Conservation (phyloP, 2,329 filamentous ascomycete species). For the Ceratocystis huliohia region DNA sequence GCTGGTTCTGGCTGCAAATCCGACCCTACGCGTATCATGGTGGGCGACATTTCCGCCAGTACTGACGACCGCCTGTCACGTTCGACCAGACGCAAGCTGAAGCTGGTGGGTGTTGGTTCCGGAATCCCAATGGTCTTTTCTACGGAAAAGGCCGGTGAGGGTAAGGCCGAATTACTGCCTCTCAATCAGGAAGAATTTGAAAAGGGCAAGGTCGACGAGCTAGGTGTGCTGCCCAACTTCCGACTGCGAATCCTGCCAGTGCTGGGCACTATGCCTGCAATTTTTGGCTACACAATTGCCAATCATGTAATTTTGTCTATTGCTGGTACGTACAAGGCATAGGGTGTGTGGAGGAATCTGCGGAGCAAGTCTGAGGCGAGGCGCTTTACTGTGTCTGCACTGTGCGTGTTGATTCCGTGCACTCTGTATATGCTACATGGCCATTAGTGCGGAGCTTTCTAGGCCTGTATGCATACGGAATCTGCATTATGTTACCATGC, state of each 20-base stretch:
- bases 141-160: constrained; percentile 75
- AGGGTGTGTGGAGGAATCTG: not conserved
- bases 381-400: not conserved
- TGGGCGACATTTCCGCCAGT: constrained; percentile 80
- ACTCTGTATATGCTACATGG: not conserved
- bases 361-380: no score
- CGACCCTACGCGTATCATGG: constrained; percentile 65
- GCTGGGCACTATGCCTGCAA: constrained; percentile 89
- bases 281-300: constrained; percentile 82
- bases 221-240: constrained; percentile 84
- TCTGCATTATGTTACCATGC: not conserved
- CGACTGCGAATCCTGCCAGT: constrained; percentile 90
- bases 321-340: constrained; percentile 29
- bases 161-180: constrained; percentile 80
- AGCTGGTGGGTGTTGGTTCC: constrained; percentile 61
- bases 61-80: constrained; percentile 82
- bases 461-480: not conserved
- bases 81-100: constrained; percentile 66
- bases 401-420: not conserved
- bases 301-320: constrained; percentile 86
- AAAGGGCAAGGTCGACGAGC: constrained; percentile 73
- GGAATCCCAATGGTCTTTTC: constrained; percentile 91
- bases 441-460: not conserved
- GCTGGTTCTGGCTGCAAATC: constrained; percentile 97
- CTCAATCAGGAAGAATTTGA: constrained; percentile 76